Evolutionary conservation across 2,329 filamentous ascomycete genomes (phyloP).

Genomic region (Podosphaera leucotricha): DNA sequence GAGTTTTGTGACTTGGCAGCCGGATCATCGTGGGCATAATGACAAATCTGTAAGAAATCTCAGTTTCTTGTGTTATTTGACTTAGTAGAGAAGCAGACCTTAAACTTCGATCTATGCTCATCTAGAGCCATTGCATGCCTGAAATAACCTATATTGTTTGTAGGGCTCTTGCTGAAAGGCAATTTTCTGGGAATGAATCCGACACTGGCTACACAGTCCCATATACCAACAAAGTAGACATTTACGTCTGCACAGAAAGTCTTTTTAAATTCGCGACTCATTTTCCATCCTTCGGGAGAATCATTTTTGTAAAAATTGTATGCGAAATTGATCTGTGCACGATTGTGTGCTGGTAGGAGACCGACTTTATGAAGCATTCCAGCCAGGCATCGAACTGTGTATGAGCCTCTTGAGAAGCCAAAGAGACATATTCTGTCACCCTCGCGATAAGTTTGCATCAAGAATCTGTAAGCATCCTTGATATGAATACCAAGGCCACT

Average conservation of each 20-base stretch:
- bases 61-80: not conserved
- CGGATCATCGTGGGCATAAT: conserved; percentile 8
- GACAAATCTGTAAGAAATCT: not conserved
- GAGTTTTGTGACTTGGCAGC: not conserved
- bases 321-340: conserved; percentile 19
- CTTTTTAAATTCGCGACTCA: conserved; percentile 20
- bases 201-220: conserved; percentile 20
- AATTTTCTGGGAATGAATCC: conserved; percentile 19
- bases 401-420: conserved; percentile 25
- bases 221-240: conserved; percentile 22
- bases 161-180: conserved; percentile 18
- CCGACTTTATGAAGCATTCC: conserved; percentile 22
- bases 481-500: conserved; percentile 20
- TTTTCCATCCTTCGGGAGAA: conserved; percentile 17
- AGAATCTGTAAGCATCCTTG: conserved; percentile 20
- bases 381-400: conserved; percentile 25
- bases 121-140: conserved; percentile 22
- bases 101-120: conserved; percentile 22
- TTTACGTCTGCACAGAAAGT: conserved; percentile 22
- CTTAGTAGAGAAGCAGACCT: conserved; percentile 14
- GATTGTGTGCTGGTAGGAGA: conserved; percentile 40
- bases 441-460: conserved; percentile 24
- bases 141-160: conserved; percentile 17
- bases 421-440: conserved; percentile 25
- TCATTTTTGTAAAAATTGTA: conserved; percentile 23